phyloP scores from a whole-genome alignment of 1,284 basidiomycete genomes.

The Ceratobasidium theobromae region DNA sequence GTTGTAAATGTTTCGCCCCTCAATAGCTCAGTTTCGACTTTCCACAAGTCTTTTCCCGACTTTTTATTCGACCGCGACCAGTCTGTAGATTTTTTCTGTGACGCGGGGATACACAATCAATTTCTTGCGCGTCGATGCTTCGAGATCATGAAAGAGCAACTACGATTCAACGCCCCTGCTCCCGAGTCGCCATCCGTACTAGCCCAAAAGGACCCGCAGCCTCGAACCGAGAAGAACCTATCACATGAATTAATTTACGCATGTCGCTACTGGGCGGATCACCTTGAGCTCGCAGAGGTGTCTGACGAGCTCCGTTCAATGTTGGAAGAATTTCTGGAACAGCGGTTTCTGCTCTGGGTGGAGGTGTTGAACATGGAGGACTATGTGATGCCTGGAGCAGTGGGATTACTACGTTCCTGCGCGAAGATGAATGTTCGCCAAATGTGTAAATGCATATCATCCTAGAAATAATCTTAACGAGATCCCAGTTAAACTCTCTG shows the following conservation, averaged over 20 bases:
- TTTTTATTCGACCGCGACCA: background rate
- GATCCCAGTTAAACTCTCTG: too few species aligned
- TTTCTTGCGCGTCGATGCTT: background rate
- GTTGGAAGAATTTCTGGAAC: background rate
- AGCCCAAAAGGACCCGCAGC: background rate
- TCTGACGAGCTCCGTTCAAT: background rate
- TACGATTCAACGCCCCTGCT: background rate
- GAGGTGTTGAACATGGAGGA: background rate
- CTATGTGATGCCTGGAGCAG: background rate
- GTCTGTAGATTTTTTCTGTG: background rate
- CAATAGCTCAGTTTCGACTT: background rate
- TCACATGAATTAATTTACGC: background rate
- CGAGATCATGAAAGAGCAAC: background rate
- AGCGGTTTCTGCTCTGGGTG: background rate
- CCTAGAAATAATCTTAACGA: too few species aligned
- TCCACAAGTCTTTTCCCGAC: constrained; percentile 6
- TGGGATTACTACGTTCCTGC: too few species aligned
- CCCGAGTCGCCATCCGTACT: background rate
- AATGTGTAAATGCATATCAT: too few species aligned
- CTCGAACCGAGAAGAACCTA: background rate
- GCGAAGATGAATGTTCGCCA: too few species aligned
- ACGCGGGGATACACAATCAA: background rate
- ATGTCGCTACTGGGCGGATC: constrained; percentile 4
- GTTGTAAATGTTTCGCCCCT: background rate
- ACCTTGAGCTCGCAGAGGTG: background rate